These are phyloP conservation scores for Extremus antarcticus DNA, from an alignment of 495 filamentous ascomycete genomes.

Conservation along the genomic window DNA sequence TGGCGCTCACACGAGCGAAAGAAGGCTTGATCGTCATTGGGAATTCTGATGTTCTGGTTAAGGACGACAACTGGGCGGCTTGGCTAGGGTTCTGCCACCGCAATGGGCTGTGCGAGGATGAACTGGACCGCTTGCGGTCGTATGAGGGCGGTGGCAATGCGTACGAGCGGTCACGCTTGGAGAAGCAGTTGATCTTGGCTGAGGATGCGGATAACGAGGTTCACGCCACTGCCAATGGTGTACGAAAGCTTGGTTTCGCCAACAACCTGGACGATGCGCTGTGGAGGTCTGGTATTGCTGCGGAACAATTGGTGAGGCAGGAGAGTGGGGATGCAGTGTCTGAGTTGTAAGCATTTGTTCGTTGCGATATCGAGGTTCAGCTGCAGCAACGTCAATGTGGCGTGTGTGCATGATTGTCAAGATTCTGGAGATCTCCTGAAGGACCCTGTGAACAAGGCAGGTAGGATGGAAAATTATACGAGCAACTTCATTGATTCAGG, in stretches of 20 bases:
- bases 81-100: constrained; percentile 39
- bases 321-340: no score
- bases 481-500: no score
- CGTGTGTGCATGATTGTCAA: no score
- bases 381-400: no score
- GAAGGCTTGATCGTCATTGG: constrained; percentile 44
- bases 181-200: not conserved
- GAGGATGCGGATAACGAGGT: not conserved
- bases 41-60: constrained; percentile 35
- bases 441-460: no score
- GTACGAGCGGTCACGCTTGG: not conserved
- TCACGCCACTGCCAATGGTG: not conserved
- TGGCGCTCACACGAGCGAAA: constrained; percentile 46
- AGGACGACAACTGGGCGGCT: constrained; percentile 35
- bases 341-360: no score
- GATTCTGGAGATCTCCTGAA: no score
- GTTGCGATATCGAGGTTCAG: no score
- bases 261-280: not conserved
- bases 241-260: not conserved
- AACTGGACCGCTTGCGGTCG: no score
- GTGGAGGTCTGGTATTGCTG: not conserved
- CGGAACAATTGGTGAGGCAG: not conserved
- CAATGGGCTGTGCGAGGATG: constrained; percentile 31
- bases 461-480: no score
- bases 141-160: not conserved